Conservation (phyloP, 176 grass and related monocot species). For the Oryza longistaminata region DNA sequence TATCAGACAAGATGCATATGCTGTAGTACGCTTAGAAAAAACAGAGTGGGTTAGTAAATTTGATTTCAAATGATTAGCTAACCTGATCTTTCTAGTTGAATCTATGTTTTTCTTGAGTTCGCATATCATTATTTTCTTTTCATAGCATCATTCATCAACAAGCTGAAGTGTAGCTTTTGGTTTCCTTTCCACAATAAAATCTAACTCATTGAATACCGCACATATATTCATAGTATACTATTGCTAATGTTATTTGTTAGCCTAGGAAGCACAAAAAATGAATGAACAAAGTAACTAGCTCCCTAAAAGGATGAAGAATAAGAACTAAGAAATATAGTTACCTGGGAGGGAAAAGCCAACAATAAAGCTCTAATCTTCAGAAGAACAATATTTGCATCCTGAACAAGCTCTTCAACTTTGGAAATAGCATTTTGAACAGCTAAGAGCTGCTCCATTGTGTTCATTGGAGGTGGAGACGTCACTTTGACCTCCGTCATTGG, state of each 20-base stretch:
- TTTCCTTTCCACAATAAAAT: conserved; percentile 24
- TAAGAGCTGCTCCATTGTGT: conserved; percentile 94
- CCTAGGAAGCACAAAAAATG: neutral
- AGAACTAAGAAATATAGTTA: conserved; percentile 33
- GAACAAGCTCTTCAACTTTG: conserved; percentile 88
- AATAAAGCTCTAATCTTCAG: conserved; percentile 82
- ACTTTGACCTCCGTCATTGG: conserved; percentile 77
- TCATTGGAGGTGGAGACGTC: conserved; percentile 76
- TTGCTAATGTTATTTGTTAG: conserved; percentile 20
- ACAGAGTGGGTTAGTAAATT: neutral
- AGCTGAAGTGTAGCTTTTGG: neutral
- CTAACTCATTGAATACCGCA: neutral
- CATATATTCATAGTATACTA: conserved; percentile 21
- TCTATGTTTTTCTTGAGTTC: neutral
- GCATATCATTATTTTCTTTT: conserved; percentile 7
- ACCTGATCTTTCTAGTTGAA: neutral
- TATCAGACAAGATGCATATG: neutral
- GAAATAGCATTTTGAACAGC: conserved; percentile 97
- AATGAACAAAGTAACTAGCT: conserved; percentile 4
- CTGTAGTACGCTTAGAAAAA: neutral
- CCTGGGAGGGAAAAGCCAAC: conserved; percentile 87
- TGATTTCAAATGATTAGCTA: neutral
- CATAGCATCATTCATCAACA: neutral
- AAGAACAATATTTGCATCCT: conserved; percentile 91
- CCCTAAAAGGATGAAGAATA: neutral